Percentiles rank a stretch among this genome's conserved stretches.
phyloP scores from a whole-genome alignment of 169 alveolate species.

The Sarcocystis neurona region DNA sequence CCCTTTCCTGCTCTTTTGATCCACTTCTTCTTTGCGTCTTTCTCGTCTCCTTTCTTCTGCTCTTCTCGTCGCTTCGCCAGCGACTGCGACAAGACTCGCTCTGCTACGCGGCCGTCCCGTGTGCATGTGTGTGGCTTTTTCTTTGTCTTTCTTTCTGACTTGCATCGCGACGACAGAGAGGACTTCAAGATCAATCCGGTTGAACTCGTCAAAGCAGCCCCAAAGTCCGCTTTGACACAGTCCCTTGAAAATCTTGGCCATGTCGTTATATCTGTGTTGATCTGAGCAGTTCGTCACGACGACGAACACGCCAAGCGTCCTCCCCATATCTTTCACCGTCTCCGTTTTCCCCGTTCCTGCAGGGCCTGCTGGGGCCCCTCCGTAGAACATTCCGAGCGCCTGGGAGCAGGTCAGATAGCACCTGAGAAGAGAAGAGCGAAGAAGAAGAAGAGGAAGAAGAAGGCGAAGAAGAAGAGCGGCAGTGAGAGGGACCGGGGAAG shows the following conservation, averaged over 20 bases:
- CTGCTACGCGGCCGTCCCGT: too few species aligned
- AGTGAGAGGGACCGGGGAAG: not conserved
- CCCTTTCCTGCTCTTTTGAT: not conserved
- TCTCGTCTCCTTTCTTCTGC: too few species aligned
- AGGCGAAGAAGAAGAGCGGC: not conserved
- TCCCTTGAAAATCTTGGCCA: constrained; percentile 95
- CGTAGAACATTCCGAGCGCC: constrained; percentile 95
- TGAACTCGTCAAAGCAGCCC: constrained; percentile 95
- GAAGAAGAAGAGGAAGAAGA: not conserved
- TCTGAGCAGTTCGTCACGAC: constrained; percentile 96
- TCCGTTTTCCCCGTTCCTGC: constrained; percentile 99
- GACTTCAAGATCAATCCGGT: constrained; percentile 91
- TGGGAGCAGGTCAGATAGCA: constrained; percentile 70
- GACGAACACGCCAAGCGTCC: constrained; percentile 93
- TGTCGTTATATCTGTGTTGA: constrained; percentile 91
- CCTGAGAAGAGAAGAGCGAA: constrained; percentile 39
- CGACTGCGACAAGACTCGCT: not conserved
- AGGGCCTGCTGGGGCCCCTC: constrained; percentile 98
- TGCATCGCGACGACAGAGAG: constrained; percentile 94
- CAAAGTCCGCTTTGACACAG: constrained; percentile 92
- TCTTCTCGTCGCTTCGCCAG: too few species aligned
- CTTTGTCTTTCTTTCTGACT: constrained; percentile 38
- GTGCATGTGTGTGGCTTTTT: not conserved
- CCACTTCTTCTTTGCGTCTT: too few species aligned
- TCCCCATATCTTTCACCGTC: constrained; percentile 94